Evolutionary conservation across 495 filamentous ascomycete genomes (phyloP).

Genomic region (Trichocladium uniseriatum): DNA sequence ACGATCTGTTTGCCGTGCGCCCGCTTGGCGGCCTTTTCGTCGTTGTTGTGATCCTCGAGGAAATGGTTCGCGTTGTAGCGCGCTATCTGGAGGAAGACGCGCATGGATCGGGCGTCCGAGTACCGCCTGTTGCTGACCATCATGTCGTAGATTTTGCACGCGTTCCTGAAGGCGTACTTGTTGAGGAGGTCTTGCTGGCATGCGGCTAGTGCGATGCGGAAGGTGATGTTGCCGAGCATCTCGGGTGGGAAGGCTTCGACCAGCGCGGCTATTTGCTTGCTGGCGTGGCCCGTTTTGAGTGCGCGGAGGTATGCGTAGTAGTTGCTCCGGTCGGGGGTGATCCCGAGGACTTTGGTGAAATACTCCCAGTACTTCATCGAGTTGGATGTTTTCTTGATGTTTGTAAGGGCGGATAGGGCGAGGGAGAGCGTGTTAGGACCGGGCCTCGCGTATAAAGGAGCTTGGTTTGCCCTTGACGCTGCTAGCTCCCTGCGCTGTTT

Average conservation of each 20-base stretch:
- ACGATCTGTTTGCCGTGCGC: conserved; percentile 28
- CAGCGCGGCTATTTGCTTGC: conserved; percentile 42
- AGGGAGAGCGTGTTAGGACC: conserved; percentile 62
- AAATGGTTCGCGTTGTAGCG: conserved; percentile 24
- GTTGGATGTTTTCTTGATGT: conserved; percentile 38
- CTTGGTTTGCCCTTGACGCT: not conserved
- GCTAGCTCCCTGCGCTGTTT: not conserved
- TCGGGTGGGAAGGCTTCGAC: conserved; percentile 42
- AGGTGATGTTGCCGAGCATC: conserved; percentile 41
- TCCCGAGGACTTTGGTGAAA: conserved; percentile 44
- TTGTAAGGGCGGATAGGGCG: conserved; percentile 51
- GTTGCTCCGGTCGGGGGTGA: conserved; percentile 62
- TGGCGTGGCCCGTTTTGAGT: conserved; percentile 54
- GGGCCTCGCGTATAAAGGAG: conserved; percentile 38
- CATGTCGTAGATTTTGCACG: conserved; percentile 46
- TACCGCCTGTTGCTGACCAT: conserved; percentile 39
- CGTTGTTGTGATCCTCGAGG: not conserved
- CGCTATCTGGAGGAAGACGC: conserved; percentile 33
- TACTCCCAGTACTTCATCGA: conserved; percentile 64
- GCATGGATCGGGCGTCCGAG: conserved; percentile 36
- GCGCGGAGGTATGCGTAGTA: conserved; percentile 57
- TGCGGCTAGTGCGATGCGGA: conserved; percentile 59
- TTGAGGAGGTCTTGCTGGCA: conserved; percentile 68
- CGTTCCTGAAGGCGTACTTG: conserved; percentile 46
- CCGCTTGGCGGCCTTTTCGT: conserved; percentile 11